Percentiles rank a stretch among this genome's conserved stretches.
phyloP scores from a whole-genome alignment of 805 yeast genomes.

The Yarrowia alimentaria region DNA sequence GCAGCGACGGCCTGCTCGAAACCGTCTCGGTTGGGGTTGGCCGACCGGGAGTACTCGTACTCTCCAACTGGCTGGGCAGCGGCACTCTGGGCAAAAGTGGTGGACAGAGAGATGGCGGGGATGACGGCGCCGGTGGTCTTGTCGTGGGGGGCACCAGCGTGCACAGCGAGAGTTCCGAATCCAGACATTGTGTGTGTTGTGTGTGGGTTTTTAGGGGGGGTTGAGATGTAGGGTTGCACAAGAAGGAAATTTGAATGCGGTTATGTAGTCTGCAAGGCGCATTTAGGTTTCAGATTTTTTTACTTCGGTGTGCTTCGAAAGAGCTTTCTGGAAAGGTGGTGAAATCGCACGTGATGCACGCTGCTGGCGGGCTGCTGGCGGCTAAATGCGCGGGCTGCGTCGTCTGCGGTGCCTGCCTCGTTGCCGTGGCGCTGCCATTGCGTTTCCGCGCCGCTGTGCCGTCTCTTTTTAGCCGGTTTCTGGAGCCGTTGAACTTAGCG shows the following conservation, averaged over 20 bases:
- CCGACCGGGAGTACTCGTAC: slow-evolving; percentile 81
- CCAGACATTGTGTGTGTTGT: slow-evolving; percentile 23
- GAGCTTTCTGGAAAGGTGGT: neutral
- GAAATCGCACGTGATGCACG: slow-evolving; percentile 8
- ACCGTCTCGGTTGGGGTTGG: slow-evolving; percentile 82
- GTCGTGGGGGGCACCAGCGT: slow-evolving; percentile 73
- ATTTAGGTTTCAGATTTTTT: neutral
- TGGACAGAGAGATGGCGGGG: slow-evolving; percentile 76
- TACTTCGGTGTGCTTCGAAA: slow-evolving; percentile 19
- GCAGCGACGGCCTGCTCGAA: slow-evolving; percentile 78
- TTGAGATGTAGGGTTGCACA: neutral
- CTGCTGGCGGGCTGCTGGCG: too few relatives aligned
- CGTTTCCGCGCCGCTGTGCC: too few relatives aligned
- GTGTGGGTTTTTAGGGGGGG: neutral
- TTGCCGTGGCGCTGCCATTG: too few relatives aligned
- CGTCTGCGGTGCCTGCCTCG: too few relatives aligned
- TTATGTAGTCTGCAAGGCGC: slow-evolving; percentile 3
- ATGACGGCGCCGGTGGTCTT: slow-evolving; percentile 82
- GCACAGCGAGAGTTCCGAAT: slow-evolving; percentile 81
- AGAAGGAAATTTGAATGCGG: neutral
- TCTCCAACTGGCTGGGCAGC: slow-evolving; percentile 76
- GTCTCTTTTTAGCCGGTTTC: too few relatives aligned
- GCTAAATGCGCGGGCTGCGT: too few relatives aligned
- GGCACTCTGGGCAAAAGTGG: slow-evolving; percentile 77
- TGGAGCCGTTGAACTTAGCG: slow-evolving; percentile 17